Evolutionary conservation across 768 basidiomycete genomes (phyloP), one percentile per base, ranked within the genome.

Genomic region (Mycena latifolia): DNA sequence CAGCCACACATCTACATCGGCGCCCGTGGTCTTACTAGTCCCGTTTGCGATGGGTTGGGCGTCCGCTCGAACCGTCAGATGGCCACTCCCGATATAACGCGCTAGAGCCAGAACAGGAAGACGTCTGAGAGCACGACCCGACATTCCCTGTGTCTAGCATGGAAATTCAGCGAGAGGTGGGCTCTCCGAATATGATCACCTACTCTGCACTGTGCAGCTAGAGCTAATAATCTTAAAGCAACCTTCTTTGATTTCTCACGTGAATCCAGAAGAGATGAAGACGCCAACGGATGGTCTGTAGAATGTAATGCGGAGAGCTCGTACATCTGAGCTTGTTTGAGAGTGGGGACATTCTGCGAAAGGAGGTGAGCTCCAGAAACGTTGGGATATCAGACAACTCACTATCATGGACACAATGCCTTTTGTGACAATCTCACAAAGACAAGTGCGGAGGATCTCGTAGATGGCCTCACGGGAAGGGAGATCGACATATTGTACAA

Each of bases 91-190:
- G 54, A 98, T 89, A 74, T 95, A 91, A 10, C 88, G 85, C 5
- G 97, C 94, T 50, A 98, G 88, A 2, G 96, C 94, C 22, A 99
- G 87, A 50, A 99, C 95, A 4, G 98, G 98, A n/a, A 99, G 83
- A 9, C 96, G 89, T 15, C 98, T 89, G 15, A 99, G 84, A 1
- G 94, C 91, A 37, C 98, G 90, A 17, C 98, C 98, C 18, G 96
- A 98, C 84, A 99, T 89, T n/a, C 86, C 86, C 75, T 95, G 89
- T 20, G 76, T 76, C 92, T 93, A 59, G 18, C n/a, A 33, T 20
- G 31, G 43, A 61, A 50, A 35, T 22, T 45, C 15, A 59, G 43
- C 20, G 9, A 2, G 6, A 17, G 5, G 20, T 15, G n/a, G 12
- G 15, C 17, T 53, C 4, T 57, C 18, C 60, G 15, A 14, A 58